These are phyloP conservation scores for Hamamelis virginiana DNA, from an alignment of 164 flowering plant species.

Conservation along the genomic window DNA sequence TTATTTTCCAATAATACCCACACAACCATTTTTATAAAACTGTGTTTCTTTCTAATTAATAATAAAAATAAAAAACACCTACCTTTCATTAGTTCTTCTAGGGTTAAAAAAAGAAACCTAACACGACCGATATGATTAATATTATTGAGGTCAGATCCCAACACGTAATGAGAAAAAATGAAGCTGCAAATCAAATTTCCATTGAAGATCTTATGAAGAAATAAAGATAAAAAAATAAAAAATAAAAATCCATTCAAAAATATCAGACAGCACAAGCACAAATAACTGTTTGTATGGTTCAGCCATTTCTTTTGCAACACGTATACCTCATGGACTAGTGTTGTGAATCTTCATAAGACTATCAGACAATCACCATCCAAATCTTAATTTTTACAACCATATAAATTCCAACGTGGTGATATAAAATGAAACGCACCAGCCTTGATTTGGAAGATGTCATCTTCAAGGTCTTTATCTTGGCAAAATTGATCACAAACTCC, in stretches of 20 bases:
- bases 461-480: slow-evolving; percentile 23
- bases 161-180: background rate
- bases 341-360: background rate
- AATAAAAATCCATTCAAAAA: no score
- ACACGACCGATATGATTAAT: no score
- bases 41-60: no score
- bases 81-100: background rate
- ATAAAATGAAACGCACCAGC: slow-evolving; percentile 29
- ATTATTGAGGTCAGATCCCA: no score
- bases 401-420: background rate
- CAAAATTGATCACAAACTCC: slow-evolving; percentile 13
- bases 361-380: background rate
- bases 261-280: background rate
- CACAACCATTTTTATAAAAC: no score
- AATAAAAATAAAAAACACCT: no score
- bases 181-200: background rate
- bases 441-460: slow-evolving; percentile 18
- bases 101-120: no score
- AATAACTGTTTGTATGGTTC: background rate
- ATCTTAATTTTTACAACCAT: background rate
- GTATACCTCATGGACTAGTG: background rate
- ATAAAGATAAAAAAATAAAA: no score
- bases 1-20: no score
- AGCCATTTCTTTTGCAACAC: background rate
- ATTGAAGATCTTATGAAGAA: background rate